phyloP scores from a whole-genome alignment of 305 asterid species.

The Euphrasia arctica region DNA sequence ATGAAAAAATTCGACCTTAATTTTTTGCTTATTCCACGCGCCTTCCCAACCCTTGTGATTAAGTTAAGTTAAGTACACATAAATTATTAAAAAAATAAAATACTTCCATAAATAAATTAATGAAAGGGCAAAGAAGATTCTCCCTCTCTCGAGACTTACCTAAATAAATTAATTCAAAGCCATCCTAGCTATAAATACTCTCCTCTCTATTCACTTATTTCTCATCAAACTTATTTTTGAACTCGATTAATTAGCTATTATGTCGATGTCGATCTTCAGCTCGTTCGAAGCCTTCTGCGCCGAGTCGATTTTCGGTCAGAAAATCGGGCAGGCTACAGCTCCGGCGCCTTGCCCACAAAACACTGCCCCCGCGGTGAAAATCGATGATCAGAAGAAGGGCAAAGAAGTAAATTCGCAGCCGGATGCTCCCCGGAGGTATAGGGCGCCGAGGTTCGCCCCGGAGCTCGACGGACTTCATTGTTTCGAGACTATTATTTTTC shows the following conservation, averaged over 20 bases:
- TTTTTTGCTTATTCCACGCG: no score
- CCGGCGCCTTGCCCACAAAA: neutral
- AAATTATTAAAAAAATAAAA: no score
- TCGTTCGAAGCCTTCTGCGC: conserved; percentile 44
- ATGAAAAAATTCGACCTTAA: no score
- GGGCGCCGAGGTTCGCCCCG: conserved; percentile 60
- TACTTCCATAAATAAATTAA: no score
- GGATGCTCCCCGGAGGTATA: conserved; percentile 27
- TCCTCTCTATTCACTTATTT: neutral
- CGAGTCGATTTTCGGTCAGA: conserved; percentile 34
- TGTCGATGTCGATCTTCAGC: conserved; percentile 40
- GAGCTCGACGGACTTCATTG: conserved; percentile 73
- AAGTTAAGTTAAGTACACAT: no score
- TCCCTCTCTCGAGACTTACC: no score
- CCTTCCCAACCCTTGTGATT: no score
- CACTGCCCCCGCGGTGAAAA: conserved; percentile 3
- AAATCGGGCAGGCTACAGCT: conserved; percentile 15
- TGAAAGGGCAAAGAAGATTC: no score
- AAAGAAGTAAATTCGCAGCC: conserved; percentile 26
- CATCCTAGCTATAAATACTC: neutral
- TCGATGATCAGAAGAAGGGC: conserved; percentile 10
- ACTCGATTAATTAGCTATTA: neutral
- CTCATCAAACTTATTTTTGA: neutral
- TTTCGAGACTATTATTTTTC: conserved; percentile 63
- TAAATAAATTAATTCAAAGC: no score